Evolutionary conservation across 345 rosid genomes (phyloP), one percentile per base, ranked within the genome.

Genomic region (Euphorbia tirucalli): DNA sequence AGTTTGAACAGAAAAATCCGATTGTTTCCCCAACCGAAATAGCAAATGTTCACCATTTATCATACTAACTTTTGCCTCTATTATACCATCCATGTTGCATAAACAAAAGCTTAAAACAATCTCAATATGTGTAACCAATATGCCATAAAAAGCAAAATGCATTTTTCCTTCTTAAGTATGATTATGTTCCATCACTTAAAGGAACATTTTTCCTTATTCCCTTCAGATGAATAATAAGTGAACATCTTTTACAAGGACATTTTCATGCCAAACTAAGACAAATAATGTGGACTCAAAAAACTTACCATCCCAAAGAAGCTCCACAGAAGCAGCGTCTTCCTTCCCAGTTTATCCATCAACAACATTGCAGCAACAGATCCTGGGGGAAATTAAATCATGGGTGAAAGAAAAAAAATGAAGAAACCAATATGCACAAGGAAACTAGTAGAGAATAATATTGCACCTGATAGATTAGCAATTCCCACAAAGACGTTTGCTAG

Each of bases 311-410:
- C 92, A 41, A 84, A 76, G 78, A 89, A 91, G 82, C 97, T 91
- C 97, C 92, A 85, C 16, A 86, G 82, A 19, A 91, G 93, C 54
- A 91, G 90, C 77, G 82, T 76, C 71, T 83, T 90, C 84, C 96
- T 86, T 81, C 96, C 96, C 64, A 92, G 78, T 81, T 81, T 95
- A 83, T 95, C 99, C 99, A 95, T 95, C 83, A 92, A 83, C 80
- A 78, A 57, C 99, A 95, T 95, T 4, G 99, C 99, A 30, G 85
- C 15, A 63, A 89, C 1, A 67, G 99, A 95, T 75, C 97, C 99
- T 95, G 82, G 43, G 50, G 59, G 79, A 41, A 50, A 68, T 39
- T 54, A 48, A 71, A 57, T 63, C 27, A 55, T 0, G 67, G 50
- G 3, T 65, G 27, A 66, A 71, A 21, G n/a, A 52, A 44, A n/a